Evolutionary conservation across 306 rosid species (phyloP), one percentile per base, ranked within the genome.

Genomic region (Sphenostylis stenocarpa): DNA sequence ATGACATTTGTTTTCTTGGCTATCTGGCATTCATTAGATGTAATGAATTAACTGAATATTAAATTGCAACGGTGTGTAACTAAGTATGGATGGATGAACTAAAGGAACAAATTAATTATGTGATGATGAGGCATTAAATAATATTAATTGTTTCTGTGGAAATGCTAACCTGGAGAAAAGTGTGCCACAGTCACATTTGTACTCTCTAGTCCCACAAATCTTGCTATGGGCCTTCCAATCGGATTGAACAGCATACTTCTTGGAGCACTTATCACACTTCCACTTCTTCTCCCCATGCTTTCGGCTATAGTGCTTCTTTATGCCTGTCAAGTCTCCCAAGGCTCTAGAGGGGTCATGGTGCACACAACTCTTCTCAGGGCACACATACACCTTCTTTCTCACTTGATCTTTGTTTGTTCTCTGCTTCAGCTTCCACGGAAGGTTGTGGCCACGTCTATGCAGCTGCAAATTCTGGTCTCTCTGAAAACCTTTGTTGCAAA

Each of bases 211-310:
- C 72, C 98, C 98, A 77, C 98, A 93, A 81, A 93, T 82, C 83
- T 93, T 93, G 77, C 74, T 76, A 77, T 93, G 98, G 11, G 98
- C 98, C 73, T 93, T 93, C 98, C 98, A 93, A 77, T 93, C 98
- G 0, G 98, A 93, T 60, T 88, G 98, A 65, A 93, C 97, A 0
- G 98, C 98, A 9, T 93, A 93, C 65, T 91, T 93, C 85, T 93
- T 93, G 6, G 90, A 87, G 69, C 97, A 92, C 52, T 90, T 93
- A 33, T 85, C 91, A 24, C 97, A 93, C 85, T 89, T 94, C 98
- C 98, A 94, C 57, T 90, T 89, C 87, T 94, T 94, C 90, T 94
- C 98, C 2, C 98, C 97, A 71, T 94, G 98, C 77, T 94, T 94
- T 61, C 98, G 24, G 83, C 96, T 90, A 51, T 17, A 94, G 88